These are phyloP conservation scores for Vaccinium corymbosum DNA, from an alignment of 148 eudicot species.

Conservation along the genomic window DNA sequence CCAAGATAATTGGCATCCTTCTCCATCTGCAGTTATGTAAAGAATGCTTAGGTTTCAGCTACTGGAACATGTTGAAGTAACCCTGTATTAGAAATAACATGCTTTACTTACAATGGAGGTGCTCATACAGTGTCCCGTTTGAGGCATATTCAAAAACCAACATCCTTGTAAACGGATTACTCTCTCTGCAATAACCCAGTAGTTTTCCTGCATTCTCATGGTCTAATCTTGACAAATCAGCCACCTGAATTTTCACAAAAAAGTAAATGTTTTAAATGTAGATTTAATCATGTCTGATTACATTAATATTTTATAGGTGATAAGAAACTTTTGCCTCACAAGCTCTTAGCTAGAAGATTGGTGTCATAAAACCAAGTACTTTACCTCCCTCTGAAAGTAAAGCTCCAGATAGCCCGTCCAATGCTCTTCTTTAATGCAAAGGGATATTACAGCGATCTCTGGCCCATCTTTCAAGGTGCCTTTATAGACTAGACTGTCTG, in stretches of 20 bases:
- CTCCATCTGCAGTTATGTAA: slow-evolving; percentile 54
- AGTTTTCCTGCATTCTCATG: slow-evolving; percentile 81
- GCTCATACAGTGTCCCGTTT: slow-evolving; percentile 87
- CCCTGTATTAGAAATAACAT: background rate
- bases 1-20: slow-evolving; percentile 92
- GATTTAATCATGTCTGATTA: background rate
- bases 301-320: background rate
- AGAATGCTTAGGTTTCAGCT: slow-evolving; percentile 26
- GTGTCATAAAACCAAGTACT: background rate
- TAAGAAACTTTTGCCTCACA: background rate
- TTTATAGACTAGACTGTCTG: slow-evolving; percentile 83
- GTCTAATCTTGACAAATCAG: slow-evolving; percentile 81
- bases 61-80: slow-evolving; percentile 11
- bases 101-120: slow-evolving; percentile 80
- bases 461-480: slow-evolving; percentile 89
- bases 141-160: slow-evolving; percentile 86
- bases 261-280: background rate
- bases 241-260: slow-evolving; percentile 51
- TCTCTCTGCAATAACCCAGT: slow-evolving; percentile 84
- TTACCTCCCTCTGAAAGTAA: slow-evolving; percentile 92
- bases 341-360: background rate
- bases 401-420: slow-evolving; percentile 94
- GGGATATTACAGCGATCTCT: slow-evolving; percentile 89
- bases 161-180: slow-evolving; percentile 86
- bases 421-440: slow-evolving; percentile 87